Evolutionary conservation across 306 rosid species (phyloP).

Genomic region (Dryas alaskensis): DNA sequence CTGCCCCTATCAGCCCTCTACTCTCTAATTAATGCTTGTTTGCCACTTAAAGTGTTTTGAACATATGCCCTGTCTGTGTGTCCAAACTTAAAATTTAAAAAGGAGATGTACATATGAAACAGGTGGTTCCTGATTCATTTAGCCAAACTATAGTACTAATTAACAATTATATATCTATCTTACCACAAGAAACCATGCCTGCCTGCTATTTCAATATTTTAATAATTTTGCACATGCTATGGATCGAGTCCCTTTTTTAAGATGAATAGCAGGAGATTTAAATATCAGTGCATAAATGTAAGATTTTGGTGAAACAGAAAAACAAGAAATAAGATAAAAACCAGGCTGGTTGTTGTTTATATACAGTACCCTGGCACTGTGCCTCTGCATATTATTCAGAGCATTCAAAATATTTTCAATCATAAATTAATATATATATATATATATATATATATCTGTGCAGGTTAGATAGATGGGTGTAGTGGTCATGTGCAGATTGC

Average conservation of each 20-base stretch:
- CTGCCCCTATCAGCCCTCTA: conserved; percentile 11
- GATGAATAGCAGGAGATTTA: not conserved
- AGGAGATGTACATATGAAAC: not conserved
- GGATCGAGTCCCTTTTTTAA: not conserved
- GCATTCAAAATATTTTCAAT: conserved; percentile 5
- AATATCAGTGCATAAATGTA: not conserved
- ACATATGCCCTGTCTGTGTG: conserved; percentile 6
- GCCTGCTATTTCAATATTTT: not conserved
- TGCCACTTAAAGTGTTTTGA: conserved; percentile 3
- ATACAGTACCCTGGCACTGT: conserved; percentile 25
- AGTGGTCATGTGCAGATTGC: conserved; percentile 57
- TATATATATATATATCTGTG: not conserved
- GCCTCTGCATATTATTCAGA: conserved; percentile 14
- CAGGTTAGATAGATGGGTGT: conserved; percentile 30
- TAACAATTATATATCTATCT: not conserved
- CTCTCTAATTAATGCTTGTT: conserved; percentile 16
- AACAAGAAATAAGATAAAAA: conserved; percentile 14
- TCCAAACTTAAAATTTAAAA: not conserved
- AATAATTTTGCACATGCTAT: not conserved
- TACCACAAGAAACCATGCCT: not conserved
- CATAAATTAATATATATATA: conserved; percentile 22
- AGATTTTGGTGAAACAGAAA: not conserved
- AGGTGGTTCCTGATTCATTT: not conserved
- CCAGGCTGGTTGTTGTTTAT: conserved; percentile 24
- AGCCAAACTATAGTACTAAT: not conserved